Evolutionary conservation across 2,329 filamentous ascomycete species (phyloP).

Genomic region (Pseudonectria foliicola): DNA sequence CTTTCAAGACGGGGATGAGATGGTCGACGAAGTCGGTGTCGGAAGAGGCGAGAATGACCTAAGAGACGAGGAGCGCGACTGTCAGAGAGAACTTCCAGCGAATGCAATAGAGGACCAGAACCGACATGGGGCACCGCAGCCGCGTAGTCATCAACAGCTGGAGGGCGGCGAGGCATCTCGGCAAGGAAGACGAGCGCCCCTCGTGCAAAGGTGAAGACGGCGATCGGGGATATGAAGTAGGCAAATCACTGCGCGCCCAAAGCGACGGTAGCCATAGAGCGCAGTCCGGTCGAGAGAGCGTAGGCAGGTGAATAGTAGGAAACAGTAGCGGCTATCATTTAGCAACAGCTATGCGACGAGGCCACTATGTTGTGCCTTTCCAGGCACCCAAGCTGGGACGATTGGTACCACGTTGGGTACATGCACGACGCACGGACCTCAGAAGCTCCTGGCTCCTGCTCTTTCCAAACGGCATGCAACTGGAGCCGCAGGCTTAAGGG

Average conservation of each 20-base stretch:
- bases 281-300: too few relatives aligned
- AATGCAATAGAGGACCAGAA: conserved; percentile 6
- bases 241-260: conserved; percentile 3
- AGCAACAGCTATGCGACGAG: too few relatives aligned
- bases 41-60: conserved; percentile 90
- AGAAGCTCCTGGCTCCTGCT: too few relatives aligned
- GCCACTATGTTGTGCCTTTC: too few relatives aligned
- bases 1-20: conserved; percentile 86
- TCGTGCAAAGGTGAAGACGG: conserved; percentile 4
- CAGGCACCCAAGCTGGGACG: too few relatives aligned
- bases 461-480: too few relatives aligned
- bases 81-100: conserved; percentile 1
- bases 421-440: too few relatives aligned
- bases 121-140: conserved; percentile 39
- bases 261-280: too few relatives aligned
- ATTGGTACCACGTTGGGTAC: too few relatives aligned
- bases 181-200: conserved; percentile 4
- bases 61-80: conserved; percentile 6
- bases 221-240: conserved; percentile 13
- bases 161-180: conserved; percentile 38
- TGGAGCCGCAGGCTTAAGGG: too few relatives aligned
- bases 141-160: conserved; percentile 40
- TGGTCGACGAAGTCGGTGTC: conserved; percentile 95
- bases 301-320: too few relatives aligned
- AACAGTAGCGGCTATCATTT: too few relatives aligned